Evolutionary conservation across 352 stramenopile species (phyloP).

Genomic region (Globisporangium megalacanthum): DNA sequence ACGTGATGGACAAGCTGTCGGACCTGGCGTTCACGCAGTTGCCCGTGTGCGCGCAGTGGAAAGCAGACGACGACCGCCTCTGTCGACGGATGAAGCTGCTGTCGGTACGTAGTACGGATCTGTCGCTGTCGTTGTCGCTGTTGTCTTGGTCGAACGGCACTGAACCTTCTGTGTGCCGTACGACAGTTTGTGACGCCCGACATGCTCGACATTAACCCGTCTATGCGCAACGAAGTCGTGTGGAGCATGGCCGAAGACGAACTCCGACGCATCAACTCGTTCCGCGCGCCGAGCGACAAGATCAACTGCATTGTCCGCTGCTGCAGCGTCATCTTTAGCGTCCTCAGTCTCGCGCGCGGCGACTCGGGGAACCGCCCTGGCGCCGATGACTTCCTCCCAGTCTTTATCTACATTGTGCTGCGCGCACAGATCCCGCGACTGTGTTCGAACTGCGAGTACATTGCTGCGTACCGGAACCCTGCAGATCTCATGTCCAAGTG

Average conservation of each 20-base stretch:
- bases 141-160: background rate
- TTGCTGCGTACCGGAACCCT: slow-evolving; percentile 83
- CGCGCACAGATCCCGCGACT: slow-evolving; percentile 85
- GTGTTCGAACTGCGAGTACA: slow-evolving; percentile 90
- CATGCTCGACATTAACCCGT: slow-evolving; percentile 89
- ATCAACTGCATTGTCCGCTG: slow-evolving; percentile 87
- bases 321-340: slow-evolving; percentile 88
- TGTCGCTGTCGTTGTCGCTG: background rate
- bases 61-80: slow-evolving; percentile 69
- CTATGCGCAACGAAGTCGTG: slow-evolving; percentile 87
- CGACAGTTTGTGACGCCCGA: slow-evolving; percentile 70
- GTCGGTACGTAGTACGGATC: slow-evolving; percentile 41
- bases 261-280: slow-evolving; percentile 85
- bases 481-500: slow-evolving; percentile 89
- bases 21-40: slow-evolving; percentile 76
- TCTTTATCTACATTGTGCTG: slow-evolving; percentile 92
- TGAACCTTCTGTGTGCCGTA: background rate
- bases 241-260: slow-evolving; percentile 88
- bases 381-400: slow-evolving; percentile 88
- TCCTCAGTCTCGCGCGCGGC: slow-evolving; percentile 74
- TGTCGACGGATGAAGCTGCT: slow-evolving; percentile 75
- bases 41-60: slow-evolving; percentile 53
- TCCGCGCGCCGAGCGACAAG: slow-evolving; percentile 84
- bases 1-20: slow-evolving; percentile 88
- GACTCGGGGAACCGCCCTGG: slow-evolving; percentile 60